These are phyloP conservation scores for Aquilaria agallochum DNA, from an alignment of 441 rosid genomes.

Conservation along the genomic window DNA sequence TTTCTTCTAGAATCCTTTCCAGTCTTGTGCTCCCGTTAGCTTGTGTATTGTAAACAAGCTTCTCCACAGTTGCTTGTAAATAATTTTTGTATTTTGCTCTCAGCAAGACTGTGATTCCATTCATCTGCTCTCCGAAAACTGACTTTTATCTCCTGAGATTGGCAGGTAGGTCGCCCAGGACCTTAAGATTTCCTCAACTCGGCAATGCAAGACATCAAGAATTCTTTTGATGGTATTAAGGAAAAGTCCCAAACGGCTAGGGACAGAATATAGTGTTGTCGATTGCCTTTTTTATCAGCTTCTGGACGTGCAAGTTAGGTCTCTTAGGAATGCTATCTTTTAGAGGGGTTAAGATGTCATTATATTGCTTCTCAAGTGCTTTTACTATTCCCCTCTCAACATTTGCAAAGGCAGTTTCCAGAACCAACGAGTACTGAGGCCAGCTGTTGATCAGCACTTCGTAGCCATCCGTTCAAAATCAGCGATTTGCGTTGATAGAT, in stretches of 20 bases:
- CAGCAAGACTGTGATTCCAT: conserved; percentile 76
- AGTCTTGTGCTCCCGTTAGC: conserved; percentile 63
- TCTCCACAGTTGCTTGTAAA: conserved; percentile 85
- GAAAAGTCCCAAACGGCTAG: conserved; percentile 83
- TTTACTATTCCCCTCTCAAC: conserved; percentile 83
- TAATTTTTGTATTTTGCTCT: conserved; percentile 93
- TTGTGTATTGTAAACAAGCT: conserved; percentile 79
- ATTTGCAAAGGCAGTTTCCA: conserved; percentile 80
- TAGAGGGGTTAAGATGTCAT: conserved; percentile 76
- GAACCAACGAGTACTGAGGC: conserved; percentile 84
- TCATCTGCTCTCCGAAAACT: conserved; percentile 89
- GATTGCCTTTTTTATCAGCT: conserved; percentile 88
- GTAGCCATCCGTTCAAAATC: conserved; percentile 80
- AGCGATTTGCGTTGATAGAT: conserved; percentile 64
- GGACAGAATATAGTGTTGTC: conserved; percentile 62
- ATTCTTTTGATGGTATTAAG: conserved; percentile 90
- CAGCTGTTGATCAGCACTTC: conserved; percentile 90
- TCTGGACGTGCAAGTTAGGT: conserved; percentile 93
- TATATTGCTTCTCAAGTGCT: conserved; percentile 91
- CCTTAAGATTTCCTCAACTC: conserved; percentile 79
- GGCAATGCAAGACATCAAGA: conserved; percentile 78
- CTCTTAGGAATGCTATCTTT: conserved; percentile 87
- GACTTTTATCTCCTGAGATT: conserved; percentile 63
- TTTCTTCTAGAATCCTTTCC: conserved; percentile 85
- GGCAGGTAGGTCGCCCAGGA: conserved; percentile 93